phyloP scores from a whole-genome alignment of 2,329 filamentous ascomycete species.

The Fusarium praegraminearum region DNA sequence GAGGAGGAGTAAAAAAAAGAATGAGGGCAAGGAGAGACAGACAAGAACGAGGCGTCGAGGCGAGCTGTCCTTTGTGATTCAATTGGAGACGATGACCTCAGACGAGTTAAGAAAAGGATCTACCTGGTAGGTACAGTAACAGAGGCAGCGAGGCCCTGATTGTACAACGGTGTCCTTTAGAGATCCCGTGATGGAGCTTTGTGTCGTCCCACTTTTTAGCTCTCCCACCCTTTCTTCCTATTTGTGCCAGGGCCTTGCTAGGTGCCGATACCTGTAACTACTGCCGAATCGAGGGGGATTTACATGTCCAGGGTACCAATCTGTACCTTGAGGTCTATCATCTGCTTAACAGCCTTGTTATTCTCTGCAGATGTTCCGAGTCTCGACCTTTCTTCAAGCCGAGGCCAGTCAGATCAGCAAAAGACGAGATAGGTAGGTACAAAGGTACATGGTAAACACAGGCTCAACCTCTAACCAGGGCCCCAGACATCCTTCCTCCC shows the following conservation, averaged over 20 bases:
- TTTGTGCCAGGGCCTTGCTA: constrained; percentile 5
- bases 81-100: constrained; percentile 52
- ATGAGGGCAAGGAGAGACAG: constrained; percentile 42
- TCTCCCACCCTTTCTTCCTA: constrained; percentile 23
- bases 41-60: constrained; percentile 34
- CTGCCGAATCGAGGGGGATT: constrained; percentile 12
- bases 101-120: constrained; percentile 29
- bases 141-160: constrained; percentile 20
- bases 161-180: constrained; percentile 56
- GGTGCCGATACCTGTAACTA: constrained; percentile 4
- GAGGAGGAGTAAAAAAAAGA: constrained; percentile 15
- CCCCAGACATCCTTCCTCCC: constrained; percentile 30
- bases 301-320: not conserved
- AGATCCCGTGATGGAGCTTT: constrained; percentile 52
- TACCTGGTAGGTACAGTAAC: constrained; percentile 19
- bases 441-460: not conserved
- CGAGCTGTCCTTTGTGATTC: constrained; percentile 46
- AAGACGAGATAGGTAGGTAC: constrained; percentile 7
- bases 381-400: not conserved
- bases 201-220: constrained; percentile 46
- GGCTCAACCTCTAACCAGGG: constrained; percentile 8
- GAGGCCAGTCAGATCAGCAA: not conserved
- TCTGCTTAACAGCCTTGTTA: not conserved
- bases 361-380: constrained; percentile 10
- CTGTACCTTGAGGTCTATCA: not conserved